Percentiles rank a stretch among this genome's conserved stretches.
These are phyloP conservation scores for Aquilaria yunnanensis DNA, from an alignment of 345 rosid genomes.

Conservation along the genomic window DNA sequence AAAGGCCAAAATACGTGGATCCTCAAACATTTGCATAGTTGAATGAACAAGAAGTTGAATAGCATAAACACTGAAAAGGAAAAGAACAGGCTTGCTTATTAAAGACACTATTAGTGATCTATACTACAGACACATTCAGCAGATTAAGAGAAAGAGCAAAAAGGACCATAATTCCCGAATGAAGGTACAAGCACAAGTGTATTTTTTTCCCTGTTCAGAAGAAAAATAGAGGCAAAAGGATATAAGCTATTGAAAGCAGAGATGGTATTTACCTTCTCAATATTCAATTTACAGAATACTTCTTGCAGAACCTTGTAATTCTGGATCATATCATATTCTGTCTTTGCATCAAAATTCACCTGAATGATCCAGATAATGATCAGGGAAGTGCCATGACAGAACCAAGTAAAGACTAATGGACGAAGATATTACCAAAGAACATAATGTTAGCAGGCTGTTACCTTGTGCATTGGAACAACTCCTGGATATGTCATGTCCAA, in stretches of 20 bases:
- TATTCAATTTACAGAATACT: constrained; percentile 83
- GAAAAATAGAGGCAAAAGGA: no score
- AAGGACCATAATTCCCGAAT: background rate
- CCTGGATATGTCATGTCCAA: constrained; percentile 96
- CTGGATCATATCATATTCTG: constrained; percentile 96
- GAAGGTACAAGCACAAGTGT: no score
- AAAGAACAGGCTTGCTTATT: no score
- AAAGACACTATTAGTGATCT: no score
- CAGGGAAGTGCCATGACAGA: constrained; percentile 1
- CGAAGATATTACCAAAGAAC: background rate
- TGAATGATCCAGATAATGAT: constrained; percentile 14
- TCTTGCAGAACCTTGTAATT: constrained; percentile 98
- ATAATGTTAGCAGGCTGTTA: constrained; percentile 6
- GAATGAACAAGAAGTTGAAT: no score
- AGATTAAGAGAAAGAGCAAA: background rate
- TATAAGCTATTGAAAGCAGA: background rate
- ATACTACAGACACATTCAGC: background rate
- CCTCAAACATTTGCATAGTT: no score
- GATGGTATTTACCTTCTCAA: constrained; percentile 57
- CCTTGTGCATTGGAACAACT: constrained; percentile 98
- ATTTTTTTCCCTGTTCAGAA: no score
- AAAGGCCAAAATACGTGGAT: no score
- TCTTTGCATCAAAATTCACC: constrained; percentile 95
- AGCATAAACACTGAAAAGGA: no score
- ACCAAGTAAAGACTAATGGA: background rate